Evolutionary conservation across 2,329 filamentous ascomycete species (phyloP).

Genomic region (Huntiella abstrusa): DNA sequence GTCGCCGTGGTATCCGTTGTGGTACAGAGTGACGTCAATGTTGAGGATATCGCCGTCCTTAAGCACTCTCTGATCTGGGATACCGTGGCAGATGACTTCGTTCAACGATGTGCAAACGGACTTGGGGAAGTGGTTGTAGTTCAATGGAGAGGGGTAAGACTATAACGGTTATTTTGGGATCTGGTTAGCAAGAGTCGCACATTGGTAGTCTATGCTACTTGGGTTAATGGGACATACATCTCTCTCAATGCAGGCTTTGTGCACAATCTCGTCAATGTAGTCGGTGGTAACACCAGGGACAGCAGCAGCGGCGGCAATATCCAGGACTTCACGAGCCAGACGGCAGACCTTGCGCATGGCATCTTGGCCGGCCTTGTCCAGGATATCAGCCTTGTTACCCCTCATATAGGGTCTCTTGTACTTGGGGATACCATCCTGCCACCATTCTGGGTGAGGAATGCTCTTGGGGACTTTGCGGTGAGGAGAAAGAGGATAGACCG

Average conservation of each 20-base stretch:
- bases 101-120: slow-evolving; percentile 93
- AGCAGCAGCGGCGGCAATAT: slow-evolving; percentile 67
- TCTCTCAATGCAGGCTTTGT: slow-evolving; percentile 85
- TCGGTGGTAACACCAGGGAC: slow-evolving; percentile 92
- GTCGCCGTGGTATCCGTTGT: slow-evolving; percentile 88
- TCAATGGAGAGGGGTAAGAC: slow-evolving; percentile 88
- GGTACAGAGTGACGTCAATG: slow-evolving; percentile 87
- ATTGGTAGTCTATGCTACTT: not conserved
- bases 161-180: slow-evolving; percentile 20
- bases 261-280: slow-evolving; percentile 82
- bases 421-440: slow-evolving; percentile 57
- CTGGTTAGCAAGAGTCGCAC: slow-evolving; percentile 5
- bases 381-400: slow-evolving; percentile 64
- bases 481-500: slow-evolving; percentile 68
- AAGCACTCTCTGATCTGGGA: slow-evolving; percentile 74
- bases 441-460: slow-evolving; percentile 77
- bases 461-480: slow-evolving; percentile 55
- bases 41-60: slow-evolving; percentile 92
- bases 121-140: slow-evolving; percentile 94
- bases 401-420: slow-evolving; percentile 41
- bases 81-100: slow-evolving; percentile 97
- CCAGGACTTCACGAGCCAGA: slow-evolving; percentile 74
- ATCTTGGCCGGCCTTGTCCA: slow-evolving; percentile 64
- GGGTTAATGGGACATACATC: slow-evolving; percentile 42
- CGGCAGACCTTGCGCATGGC: slow-evolving; percentile 86